Conservation (phyloP, 106 monocot species). For the Cymbidium sinense region DNA sequence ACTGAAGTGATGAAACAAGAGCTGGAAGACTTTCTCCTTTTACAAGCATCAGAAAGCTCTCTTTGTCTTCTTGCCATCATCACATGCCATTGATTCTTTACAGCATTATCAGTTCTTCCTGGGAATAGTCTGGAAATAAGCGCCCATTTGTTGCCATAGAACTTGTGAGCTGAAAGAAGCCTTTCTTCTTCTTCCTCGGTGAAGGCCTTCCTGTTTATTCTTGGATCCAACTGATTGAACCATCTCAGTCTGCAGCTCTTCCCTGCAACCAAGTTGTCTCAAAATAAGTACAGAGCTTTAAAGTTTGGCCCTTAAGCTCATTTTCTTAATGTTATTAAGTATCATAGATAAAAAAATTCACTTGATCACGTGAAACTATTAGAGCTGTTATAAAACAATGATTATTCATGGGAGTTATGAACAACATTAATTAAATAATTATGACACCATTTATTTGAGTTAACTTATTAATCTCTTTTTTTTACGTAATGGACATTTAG, state of each 20-base stretch:
- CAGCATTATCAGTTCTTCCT: constrained; percentile 11
- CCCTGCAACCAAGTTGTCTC: not conserved
- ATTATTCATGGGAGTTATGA: too few species aligned
- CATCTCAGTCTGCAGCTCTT: constrained; percentile 13
- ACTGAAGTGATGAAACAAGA: not conserved
- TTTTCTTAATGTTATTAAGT: too few species aligned
- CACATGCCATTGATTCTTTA: constrained; percentile 14
- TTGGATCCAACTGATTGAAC: constrained; percentile 13
- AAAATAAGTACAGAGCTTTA: too few species aligned
- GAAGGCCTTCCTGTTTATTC: constrained; percentile 4
- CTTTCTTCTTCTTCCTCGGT: constrained; percentile 11
- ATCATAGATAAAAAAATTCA: too few species aligned
- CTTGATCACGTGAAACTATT: too few species aligned
- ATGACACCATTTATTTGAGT: too few species aligned
- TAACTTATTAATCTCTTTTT: too few species aligned
- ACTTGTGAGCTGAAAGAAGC: constrained; percentile 5
- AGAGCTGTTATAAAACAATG: too few species aligned
- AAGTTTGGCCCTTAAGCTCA: too few species aligned
- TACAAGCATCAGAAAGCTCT: not conserved
- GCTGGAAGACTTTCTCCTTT: not conserved
- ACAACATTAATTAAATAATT: too few species aligned
- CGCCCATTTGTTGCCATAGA: constrained; percentile 8
- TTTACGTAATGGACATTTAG: too few species aligned
- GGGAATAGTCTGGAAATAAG: constrained; percentile 2
- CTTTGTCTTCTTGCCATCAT: constrained; percentile 10